Base-by-base conservation (phyloP, 768 basidiomycete genomes). In the Tricholomella constricta region DNA sequence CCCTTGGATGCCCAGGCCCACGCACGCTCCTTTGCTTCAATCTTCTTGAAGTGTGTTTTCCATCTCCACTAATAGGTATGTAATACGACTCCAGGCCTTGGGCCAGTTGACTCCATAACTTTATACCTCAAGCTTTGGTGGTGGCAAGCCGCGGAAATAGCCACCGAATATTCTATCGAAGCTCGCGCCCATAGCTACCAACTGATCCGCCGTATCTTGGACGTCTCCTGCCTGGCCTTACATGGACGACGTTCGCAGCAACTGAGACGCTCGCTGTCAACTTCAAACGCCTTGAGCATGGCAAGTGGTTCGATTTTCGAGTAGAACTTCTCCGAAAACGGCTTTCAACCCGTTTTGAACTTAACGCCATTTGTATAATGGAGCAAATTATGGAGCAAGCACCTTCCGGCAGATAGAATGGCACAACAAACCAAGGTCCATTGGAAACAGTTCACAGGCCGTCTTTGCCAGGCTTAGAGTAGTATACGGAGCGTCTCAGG, bases 401-500 rank as follows among this genome's bases (percentile, higher is more conserved):
- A 43, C 41, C 40, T 11, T 23, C 6, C 22, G 4, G 40, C 14
- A 19, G 36, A n/a, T n/a, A n/a, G n/a, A n/a, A n/a, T n/a, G n/a
- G n/a, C n/a, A n/a, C n/a, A n/a, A n/a, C n/a, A n/a, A n/a, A n/a
- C n/a, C n/a, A n/a, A n/a, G n/a, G n/a, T n/a, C n/a, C n/a, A n/a
- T n/a, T n/a, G n/a, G n/a, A n/a, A n/a, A n/a, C n/a, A n/a, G n/a
- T n/a, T n/a, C n/a, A n/a, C n/a, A n/a, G n/a, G n/a, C n/a, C n/a
- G n/a, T n/a, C n/a, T n/a, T n/a, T n/a, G n/a, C n/a, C n/a, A n/a
- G n/a, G n/a, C n/a, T n/a, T 48, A 25, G 27, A 51, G 42, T 45
- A 56, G 31, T 52, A 31, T 26, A 26, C 34, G 14, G 32, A 31
- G n/a, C n/a, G n/a, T n/a, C n/a, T n/a, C n/a, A n/a, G n/a, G n/a